Evolutionary conservation across 192 early-diverging fungal genomes (phyloP).

Genomic region (Coemansia sp.): DNA sequence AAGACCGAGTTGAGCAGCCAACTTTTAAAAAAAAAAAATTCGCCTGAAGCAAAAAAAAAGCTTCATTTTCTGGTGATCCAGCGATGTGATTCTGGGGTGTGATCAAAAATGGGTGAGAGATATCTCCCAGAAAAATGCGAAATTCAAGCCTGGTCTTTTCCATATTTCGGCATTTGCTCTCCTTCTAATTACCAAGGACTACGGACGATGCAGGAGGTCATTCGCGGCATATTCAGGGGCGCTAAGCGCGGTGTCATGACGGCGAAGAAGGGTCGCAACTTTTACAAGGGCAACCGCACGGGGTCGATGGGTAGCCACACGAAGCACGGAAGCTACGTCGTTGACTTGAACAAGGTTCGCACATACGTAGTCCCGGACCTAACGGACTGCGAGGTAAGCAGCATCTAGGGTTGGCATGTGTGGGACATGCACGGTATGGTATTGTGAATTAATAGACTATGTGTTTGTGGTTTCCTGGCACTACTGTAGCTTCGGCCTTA

Average conservation of each 20-base stretch:
- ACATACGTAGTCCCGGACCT: slow-evolving; percentile 55
- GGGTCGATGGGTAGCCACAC: slow-evolving; percentile 55
- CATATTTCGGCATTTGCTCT: neutral
- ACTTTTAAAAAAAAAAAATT: neutral
- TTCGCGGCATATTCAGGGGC: slow-evolving; percentile 49
- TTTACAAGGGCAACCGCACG: slow-evolving; percentile 56
- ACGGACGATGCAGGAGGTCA: slow-evolving; percentile 52
- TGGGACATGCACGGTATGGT: neutral
- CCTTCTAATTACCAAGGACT: neutral
- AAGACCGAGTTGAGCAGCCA: neutral
- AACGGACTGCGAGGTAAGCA: slow-evolving; percentile 37
- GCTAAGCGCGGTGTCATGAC: slow-evolving; percentile 56
- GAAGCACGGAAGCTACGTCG: slow-evolving; percentile 49
- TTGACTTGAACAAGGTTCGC: slow-evolving; percentile 46
- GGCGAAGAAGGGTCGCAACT: slow-evolving; percentile 53
- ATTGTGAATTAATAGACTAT: neutral
- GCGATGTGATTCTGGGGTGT: neutral
- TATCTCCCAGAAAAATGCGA: neutral
- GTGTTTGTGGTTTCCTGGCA: neutral
- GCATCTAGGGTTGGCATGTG: neutral
- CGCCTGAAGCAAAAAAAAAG: neutral
- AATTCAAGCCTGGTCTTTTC: neutral
- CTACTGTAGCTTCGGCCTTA: slow-evolving; percentile 46
- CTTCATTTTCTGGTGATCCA: neutral
- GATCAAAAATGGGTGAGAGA: neutral